Base-by-base conservation (phyloP, 2,329 filamentous ascomycete genomes). In the Penicillium rolfsii region DNA sequence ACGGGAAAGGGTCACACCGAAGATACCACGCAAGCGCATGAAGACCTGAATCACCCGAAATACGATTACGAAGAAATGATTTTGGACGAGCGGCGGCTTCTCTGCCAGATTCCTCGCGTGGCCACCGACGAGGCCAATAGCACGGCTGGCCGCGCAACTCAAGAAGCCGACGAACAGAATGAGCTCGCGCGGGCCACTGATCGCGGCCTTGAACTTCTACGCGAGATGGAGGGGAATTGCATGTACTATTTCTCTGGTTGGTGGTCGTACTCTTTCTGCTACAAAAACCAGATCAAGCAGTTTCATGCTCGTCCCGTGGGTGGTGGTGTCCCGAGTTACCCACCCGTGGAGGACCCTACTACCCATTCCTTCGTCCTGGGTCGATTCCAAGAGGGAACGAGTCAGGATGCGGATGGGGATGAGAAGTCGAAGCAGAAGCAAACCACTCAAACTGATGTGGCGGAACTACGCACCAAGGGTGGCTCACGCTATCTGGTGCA, bases 221-320 rank as follows among this genome's bases (percentile, higher is more conserved):
- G 86, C 65, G 87, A 88, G 28, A 89, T 97, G 77, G 85, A 93
- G 56, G 90, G 88, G 3, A 84, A 85, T 54, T 97, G 93, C 76
- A 85, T 97, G 64, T 96, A 94, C 80, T 91, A 87, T 74, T 80
- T 93, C 66, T 90, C 88, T 0, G 93, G 93, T 0, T 97, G 93
- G 93, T 97, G 93, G 93, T 95, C 90, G 72, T 97, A 97, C 78
- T 90, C 89, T 69, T 97, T 97, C 76, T 97, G 93, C 82, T 95
- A 96, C 79, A 91, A 91, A 73, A 85, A 89, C 63, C 87, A 94
- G 64, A 89, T 97, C 63, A 90, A 91, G 71, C 93, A 97, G 77
- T 97, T 96, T 77, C 93, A 97, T 75, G 91, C 92, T 48, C 80
- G 94, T 61, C 85, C 91, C 0, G 87, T 87, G 2, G 84, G 86